Conservation (phyloP, 2,329 filamentous ascomycete genomes). For the Colletotrichum higginsianum region DNA sequence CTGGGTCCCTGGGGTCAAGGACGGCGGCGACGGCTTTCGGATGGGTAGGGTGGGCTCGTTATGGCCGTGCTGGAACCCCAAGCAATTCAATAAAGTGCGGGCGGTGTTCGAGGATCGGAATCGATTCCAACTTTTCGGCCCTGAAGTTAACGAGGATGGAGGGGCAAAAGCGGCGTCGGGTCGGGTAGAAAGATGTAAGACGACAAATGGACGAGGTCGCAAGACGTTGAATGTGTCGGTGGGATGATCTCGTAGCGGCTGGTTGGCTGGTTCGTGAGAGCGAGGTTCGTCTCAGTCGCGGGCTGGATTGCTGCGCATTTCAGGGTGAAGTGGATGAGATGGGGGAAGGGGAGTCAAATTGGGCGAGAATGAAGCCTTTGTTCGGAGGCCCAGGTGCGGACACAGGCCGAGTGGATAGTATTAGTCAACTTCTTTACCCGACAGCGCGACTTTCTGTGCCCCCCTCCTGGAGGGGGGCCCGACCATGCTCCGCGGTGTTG, state of each 20-base stretch:
- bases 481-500: slow-evolving; percentile 26
- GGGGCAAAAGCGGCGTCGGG: slow-evolving; percentile 16
- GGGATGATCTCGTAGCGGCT: neutral
- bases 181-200: slow-evolving; percentile 5
- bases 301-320: slow-evolving; percentile 26
- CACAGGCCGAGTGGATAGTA: slow-evolving; percentile 39
- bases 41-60: slow-evolving; percentile 32
- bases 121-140: slow-evolving; percentile 29
- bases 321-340: slow-evolving; percentile 40
- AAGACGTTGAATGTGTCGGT: slow-evolving; percentile 7
- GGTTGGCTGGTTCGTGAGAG: slow-evolving; percentile 17
- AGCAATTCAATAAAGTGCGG: slow-evolving; percentile 20
- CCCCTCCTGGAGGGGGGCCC: slow-evolving; percentile 10
- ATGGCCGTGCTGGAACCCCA: slow-evolving; percentile 17
- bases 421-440: slow-evolving; percentile 43
- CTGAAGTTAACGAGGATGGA: slow-evolving; percentile 20
- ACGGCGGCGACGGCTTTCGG: slow-evolving; percentile 33
- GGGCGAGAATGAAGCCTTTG: slow-evolving; percentile 42
- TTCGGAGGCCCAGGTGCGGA: slow-evolving; percentile 35
- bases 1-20: slow-evolving; percentile 14
- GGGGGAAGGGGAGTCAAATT: slow-evolving; percentile 41
- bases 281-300: slow-evolving; percentile 19
- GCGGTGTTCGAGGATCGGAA: slow-evolving; percentile 15
- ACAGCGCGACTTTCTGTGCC: slow-evolving; percentile 36
- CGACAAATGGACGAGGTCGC: neutral